Evolutionary conservation across 2,329 filamentous ascomycete species (phyloP).

Genomic region (Alternaria atra): DNA sequence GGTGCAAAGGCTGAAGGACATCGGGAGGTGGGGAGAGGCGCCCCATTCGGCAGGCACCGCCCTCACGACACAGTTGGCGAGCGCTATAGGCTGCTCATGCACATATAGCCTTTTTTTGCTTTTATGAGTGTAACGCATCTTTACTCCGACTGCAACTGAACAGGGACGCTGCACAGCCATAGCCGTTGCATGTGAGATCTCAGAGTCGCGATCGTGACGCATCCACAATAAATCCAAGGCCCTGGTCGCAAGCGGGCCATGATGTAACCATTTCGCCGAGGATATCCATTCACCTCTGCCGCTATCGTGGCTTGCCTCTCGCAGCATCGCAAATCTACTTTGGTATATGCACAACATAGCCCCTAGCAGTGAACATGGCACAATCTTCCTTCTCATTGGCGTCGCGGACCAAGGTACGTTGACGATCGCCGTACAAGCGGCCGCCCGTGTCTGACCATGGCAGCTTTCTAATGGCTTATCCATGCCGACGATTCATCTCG

Average conservation of each 20-base stretch:
- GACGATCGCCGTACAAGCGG: conserved; percentile 9
- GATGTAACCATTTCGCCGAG: conserved; percentile 40
- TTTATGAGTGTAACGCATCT: conserved; percentile 27
- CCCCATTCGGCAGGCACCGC: conserved; percentile 26
- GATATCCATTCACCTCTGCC: conserved; percentile 32
- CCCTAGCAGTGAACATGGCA: conserved; percentile 39
- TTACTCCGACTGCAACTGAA: conserved; percentile 21
- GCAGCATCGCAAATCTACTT: conserved; percentile 40
- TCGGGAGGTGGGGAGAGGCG: conserved; percentile 4
- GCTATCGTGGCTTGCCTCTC: conserved; percentile 29
- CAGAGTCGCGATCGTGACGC: conserved; percentile 11
- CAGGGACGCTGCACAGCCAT: conserved; percentile 23
- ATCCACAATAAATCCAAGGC: conserved; percentile 9
- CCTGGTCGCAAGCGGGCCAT: conserved; percentile 28
- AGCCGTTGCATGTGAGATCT: not conserved
- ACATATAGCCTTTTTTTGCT: conserved; percentile 19
- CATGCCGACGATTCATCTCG: conserved; percentile 77
- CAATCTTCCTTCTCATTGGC: conserved; percentile 52
- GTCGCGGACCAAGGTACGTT: conserved; percentile 52
- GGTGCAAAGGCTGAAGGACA: conserved; percentile 1
- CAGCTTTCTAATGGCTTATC: conserved; percentile 66
- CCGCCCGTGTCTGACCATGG: conserved; percentile 30
- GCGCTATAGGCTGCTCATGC: not conserved
- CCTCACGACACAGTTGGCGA: not conserved
- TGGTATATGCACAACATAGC: conserved; percentile 20